Percentiles rank a stretch among this genome's conserved stretches.
These are phyloP conservation scores for Podospora comata DNA, from an alignment of 495 filamentous ascomycete species.

Conservation along the genomic window DNA sequence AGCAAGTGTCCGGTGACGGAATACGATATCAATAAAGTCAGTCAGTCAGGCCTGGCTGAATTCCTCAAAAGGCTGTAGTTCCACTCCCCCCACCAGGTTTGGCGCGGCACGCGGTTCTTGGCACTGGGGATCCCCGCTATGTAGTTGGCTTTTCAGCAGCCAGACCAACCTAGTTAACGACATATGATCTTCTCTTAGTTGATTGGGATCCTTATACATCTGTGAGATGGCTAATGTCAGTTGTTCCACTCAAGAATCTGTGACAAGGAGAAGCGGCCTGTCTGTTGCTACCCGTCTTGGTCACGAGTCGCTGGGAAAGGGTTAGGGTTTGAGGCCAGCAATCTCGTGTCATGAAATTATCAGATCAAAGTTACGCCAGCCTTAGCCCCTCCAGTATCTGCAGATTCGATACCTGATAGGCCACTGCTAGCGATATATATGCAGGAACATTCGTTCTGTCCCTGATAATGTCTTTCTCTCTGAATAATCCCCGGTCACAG, in stretches of 20 bases:
- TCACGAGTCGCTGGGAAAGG: not conserved
- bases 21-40: conserved; percentile 25
- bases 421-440: not conserved
- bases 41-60: conserved; percentile 16
- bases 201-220: not conserved
- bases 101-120: conserved; percentile 16
- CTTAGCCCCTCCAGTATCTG: not conserved
- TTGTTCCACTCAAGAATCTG: not conserved
- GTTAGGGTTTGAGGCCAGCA: not conserved
- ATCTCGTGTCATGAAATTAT: not conserved
- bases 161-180: not conserved
- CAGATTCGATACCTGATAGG: not conserved
- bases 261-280: not conserved
- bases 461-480: not conserved
- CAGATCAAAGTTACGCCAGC: not conserved
- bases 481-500: not conserved
- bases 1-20: conserved; percentile 26
- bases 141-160: not conserved
- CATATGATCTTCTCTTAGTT: not conserved
- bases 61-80: conserved; percentile 16
- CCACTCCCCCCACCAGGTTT: conserved; percentile 13
- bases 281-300: not conserved
- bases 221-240: not conserved
- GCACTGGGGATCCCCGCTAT: conserved; percentile 2
- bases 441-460: not conserved